Evolutionary conservation across 2,329 filamentous ascomycete species (phyloP).

Genomic region (Pseudogymnoascus sp.): DNA sequence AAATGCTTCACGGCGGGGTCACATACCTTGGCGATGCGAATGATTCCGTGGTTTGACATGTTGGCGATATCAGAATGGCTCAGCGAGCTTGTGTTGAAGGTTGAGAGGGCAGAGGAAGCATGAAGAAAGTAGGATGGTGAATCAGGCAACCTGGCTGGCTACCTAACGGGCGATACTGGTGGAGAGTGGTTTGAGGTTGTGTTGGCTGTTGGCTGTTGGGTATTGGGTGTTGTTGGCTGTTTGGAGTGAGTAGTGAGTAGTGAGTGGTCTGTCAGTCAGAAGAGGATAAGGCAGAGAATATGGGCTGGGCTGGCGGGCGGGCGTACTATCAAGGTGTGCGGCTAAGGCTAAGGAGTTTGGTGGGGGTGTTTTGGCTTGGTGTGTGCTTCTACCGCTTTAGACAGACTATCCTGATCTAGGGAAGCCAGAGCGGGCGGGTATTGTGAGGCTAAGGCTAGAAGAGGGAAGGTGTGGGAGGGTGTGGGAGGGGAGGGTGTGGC

Average conservation of each 20-base stretch:
- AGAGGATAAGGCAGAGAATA: not conserved
- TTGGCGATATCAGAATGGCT: conserved; percentile 14
- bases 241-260: not conserved
- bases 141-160: not conserved
- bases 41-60: conserved; percentile 79
- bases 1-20: conserved; percentile 14
- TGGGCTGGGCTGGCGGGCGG: not conserved
- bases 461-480: not conserved
- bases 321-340: not conserved
- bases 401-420: not conserved
- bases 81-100: not conserved
- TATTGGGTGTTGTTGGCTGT: not conserved
- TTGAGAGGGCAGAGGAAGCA: not conserved
- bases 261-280: not conserved
- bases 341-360: not conserved
- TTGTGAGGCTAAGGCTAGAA: not conserved
- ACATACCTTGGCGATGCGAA: conserved; percentile 74
- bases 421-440: not conserved
- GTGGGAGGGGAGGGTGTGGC: not conserved
- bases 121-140: not conserved
- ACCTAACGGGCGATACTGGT: not conserved
- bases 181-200: not conserved
- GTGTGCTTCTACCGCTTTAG: not conserved
- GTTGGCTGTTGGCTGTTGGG: not conserved
- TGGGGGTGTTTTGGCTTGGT: not conserved